A percentile compares a stretch with the other conserved stretches of the same genome.
Evolutionary conservation across 1,284 basidiomycete species (phyloP).

Genomic region (Fereydounia khargensis): DNA sequence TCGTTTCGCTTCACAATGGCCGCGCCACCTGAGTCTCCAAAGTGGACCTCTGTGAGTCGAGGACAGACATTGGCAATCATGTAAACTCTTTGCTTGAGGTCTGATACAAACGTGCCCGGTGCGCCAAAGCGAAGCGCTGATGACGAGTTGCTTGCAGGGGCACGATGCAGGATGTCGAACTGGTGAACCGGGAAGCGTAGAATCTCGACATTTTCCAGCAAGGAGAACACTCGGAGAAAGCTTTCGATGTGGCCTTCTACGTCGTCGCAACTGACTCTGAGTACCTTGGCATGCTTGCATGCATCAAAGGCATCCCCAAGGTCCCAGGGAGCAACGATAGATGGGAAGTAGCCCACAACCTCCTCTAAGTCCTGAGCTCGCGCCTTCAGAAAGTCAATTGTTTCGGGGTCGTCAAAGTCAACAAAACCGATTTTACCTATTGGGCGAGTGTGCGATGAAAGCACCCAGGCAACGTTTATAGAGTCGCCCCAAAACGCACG

Average conservation of each 20-base stretch:
- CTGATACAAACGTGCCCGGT: constrained; percentile 3
- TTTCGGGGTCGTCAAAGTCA: too few relatives aligned
- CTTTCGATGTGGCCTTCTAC: constrained; percentile 6
- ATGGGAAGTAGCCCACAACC: too few relatives aligned
- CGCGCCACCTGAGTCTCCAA: constrained; percentile 3
- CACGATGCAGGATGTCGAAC: constrained; percentile 1
- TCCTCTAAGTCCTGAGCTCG: too few relatives aligned
- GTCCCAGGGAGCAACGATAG: too few relatives aligned
- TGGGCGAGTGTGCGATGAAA: neutral
- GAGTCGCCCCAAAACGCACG: constrained; percentile 2
- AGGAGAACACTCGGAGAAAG: constrained; percentile 5
- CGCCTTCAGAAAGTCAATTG: too few relatives aligned
- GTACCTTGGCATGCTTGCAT: neutral
- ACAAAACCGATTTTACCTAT: constrained; percentile 1
- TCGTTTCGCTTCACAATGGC: constrained; percentile 1
- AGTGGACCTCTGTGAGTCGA: constrained; percentile 1
- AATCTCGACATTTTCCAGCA: constrained; percentile 1
- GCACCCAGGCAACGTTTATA: constrained; percentile 4
- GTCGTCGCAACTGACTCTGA: constrained; percentile 2
- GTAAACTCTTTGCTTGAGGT: neutral
- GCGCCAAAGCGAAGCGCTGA: neutral
- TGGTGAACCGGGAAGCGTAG: constrained; percentile 7
- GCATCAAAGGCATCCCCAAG: constrained; percentile 2
- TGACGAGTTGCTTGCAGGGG: neutral
- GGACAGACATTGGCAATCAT: constrained; percentile 7